Percentiles rank a stretch among this genome's conserved stretches.
These are phyloP conservation scores for Sarocladium kiliense DNA, from an alignment of 2,329 filamentous ascomycete genomes.

Conservation along the genomic window DNA sequence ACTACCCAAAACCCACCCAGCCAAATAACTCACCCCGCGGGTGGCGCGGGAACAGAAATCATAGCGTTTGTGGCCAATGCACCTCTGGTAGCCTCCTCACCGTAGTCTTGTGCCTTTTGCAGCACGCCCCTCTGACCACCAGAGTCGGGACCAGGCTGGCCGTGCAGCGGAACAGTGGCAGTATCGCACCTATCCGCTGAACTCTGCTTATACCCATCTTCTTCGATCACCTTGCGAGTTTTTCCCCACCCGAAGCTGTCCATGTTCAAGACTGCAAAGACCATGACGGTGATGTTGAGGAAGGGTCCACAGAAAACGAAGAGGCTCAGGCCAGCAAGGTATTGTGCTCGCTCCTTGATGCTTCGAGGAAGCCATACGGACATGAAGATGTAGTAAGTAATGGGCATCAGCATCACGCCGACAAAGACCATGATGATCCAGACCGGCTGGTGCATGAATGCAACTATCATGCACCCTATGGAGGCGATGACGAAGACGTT, in stretches of 20 bases:
- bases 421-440: slow-evolving; percentile 21
- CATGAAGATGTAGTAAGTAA: slow-evolving; percentile 19
- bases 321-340: slow-evolving; percentile 16
- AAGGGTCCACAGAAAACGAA: slow-evolving; percentile 20
- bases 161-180: background rate
- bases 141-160: background rate
- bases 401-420: slow-evolving; percentile 19
- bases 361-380: slow-evolving; percentile 18
- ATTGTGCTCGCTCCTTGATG: slow-evolving; percentile 17
- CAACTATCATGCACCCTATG: slow-evolving; percentile 21
- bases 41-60: background rate
- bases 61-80: background rate
- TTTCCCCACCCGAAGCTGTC: slow-evolving; percentile 23
- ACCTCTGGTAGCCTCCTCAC: slow-evolving; percentile 6
- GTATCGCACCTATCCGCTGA: background rate
- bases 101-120: background rate
- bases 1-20: background rate
- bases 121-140: background rate
- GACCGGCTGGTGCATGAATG: slow-evolving; percentile 20
- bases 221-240: slow-evolving; percentile 16
- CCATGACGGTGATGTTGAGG: slow-evolving; percentile 20
- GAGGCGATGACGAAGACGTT: slow-evolving; percentile 21
- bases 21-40: background rate
- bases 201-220: slow-evolving; percentile 5
- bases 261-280: slow-evolving; percentile 21